A percentile compares a stretch with the other conserved stretches of the same genome.
Conservation (phyloP, 768 basidiomycete species). For the Baorangia bicolor region DNA sequence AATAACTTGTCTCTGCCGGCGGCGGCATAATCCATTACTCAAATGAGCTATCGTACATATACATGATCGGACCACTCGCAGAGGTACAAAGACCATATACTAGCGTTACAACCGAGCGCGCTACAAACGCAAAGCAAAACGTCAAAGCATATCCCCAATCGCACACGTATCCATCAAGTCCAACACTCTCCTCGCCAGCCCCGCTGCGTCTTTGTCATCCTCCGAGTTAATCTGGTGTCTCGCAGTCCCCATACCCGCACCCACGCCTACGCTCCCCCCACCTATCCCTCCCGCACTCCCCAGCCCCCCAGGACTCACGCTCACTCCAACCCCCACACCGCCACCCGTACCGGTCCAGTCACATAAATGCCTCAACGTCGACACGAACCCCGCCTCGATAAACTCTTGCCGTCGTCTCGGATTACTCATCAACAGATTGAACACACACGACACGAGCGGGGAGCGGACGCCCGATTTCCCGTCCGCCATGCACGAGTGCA, state of each 20-base stretch:
- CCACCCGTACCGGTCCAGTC: constrained; percentile 33
- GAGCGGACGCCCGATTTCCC: constrained; percentile 55
- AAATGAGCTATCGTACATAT: too few relatives aligned
- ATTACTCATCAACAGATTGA: constrained; percentile 50
- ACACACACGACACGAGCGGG: constrained; percentile 60
- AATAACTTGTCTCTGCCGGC: too few relatives aligned
- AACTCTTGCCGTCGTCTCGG: constrained; percentile 38
- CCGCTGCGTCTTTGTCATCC: constrained; percentile 60
- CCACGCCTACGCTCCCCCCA: neutral
- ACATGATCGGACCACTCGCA: too few relatives aligned
- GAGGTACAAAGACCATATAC: neutral
- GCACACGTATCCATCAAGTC: constrained; percentile 40
- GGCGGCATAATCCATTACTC: too few relatives aligned
- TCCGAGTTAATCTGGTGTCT: constrained; percentile 45
- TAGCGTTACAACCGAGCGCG: neutral
- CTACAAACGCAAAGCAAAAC: neutral
- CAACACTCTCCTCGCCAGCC: constrained; percentile 54
- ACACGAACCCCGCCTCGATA: constrained; percentile 45
- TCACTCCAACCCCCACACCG: neutral
- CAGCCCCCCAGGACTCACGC: constrained; percentile 32
- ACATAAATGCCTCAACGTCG: constrained; percentile 42
- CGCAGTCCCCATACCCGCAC: neutral
- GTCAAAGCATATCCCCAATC: constrained; percentile 27
- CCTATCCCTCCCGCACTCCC: constrained; percentile 10
- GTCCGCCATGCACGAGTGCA: constrained; percentile 61